Evolutionary conservation across 2,329 filamentous ascomycete genomes (phyloP).

Genomic region (Colletotrichum sidae): DNA sequence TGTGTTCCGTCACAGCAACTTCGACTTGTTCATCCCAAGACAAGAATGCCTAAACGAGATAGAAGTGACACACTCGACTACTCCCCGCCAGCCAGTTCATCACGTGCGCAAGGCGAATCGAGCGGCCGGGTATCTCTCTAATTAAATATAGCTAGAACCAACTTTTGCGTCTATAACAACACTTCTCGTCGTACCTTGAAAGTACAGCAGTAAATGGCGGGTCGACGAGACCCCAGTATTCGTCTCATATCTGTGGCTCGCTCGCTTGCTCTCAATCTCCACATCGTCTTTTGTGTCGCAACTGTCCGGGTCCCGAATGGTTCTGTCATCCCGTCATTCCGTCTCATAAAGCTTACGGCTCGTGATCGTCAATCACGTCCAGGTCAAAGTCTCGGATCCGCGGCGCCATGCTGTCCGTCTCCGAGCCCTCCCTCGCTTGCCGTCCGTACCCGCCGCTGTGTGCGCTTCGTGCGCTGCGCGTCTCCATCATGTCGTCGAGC

Average conservation of each 20-base stretch:
- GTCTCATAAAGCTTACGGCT: conserved; percentile 37
- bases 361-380: conserved; percentile 47
- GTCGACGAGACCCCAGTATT: neutral
- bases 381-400: conserved; percentile 53
- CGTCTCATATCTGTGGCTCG: conserved; percentile 1
- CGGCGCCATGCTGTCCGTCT: conserved; percentile 42
- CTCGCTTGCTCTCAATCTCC: neutral
- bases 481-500: conserved; percentile 43
- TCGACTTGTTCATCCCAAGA: no score
- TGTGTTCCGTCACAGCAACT: no score
- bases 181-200: neutral
- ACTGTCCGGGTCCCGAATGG: neutral
- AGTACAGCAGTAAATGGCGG: neutral
- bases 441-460: conserved; percentile 8
- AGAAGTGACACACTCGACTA: neutral
- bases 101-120: neutral
- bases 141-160: conserved; percentile 11
- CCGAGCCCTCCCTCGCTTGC: conserved; percentile 38
- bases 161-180: conserved; percentile 11
- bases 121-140: conserved; percentile 19
- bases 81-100: neutral
- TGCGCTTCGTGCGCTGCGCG: conserved; percentile 40
- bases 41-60: neutral
- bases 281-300: neutral
- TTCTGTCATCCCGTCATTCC: conserved; percentile 22